These are phyloP conservation scores for Achaetomiella virescens DNA, from an alignment of 495 filamentous ascomycete genomes.

Conservation along the genomic window DNA sequence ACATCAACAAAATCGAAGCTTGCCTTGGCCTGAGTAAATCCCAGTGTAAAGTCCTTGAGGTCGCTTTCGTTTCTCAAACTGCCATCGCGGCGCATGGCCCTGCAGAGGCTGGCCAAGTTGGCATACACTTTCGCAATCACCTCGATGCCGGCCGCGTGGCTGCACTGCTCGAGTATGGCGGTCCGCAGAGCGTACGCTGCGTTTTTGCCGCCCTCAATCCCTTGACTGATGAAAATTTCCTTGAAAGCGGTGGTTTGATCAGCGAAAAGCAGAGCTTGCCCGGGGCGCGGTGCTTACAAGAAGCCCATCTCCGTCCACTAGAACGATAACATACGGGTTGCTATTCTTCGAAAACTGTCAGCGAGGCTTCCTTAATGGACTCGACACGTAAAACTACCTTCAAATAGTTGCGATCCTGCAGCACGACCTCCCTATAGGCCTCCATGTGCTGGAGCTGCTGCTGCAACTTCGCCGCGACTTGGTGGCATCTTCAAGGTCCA, in stretches of 20 bases:
- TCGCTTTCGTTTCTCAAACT: conserved; percentile 45
- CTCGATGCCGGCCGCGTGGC: conserved; percentile 43
- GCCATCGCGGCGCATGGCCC: conserved; percentile 54
- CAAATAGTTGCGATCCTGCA: conserved; percentile 29
- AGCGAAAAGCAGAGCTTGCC: neutral
- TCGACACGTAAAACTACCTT: conserved; percentile 13
- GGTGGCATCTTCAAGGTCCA: conserved; percentile 39
- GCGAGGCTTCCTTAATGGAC: too few species aligned
- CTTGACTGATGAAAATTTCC: conserved; percentile 56
- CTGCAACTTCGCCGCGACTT: conserved; percentile 40
- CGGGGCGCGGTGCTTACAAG: conserved; percentile 43
- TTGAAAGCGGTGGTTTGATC: conserved; percentile 50
- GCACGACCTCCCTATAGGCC: conserved; percentile 18
- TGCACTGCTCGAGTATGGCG: conserved; percentile 47
- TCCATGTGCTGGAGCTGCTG: conserved; percentile 33
- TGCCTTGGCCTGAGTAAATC: conserved; percentile 66
- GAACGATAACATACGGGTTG: conserved; percentile 67
- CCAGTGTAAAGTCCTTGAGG: conserved; percentile 64
- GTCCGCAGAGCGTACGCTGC: conserved; percentile 59
- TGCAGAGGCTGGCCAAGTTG: conserved; percentile 59
- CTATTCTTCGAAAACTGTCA: conserved; percentile 41
- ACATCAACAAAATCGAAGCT: conserved; percentile 74
- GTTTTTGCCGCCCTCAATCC: conserved; percentile 62
- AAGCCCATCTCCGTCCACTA: conserved; percentile 74
- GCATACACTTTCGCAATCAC: conserved; percentile 64